These are phyloP conservation scores for Hymenoscyphus albidus DNA, from an alignment of 2,329 filamentous ascomycete species.

Conservation along the genomic window DNA sequence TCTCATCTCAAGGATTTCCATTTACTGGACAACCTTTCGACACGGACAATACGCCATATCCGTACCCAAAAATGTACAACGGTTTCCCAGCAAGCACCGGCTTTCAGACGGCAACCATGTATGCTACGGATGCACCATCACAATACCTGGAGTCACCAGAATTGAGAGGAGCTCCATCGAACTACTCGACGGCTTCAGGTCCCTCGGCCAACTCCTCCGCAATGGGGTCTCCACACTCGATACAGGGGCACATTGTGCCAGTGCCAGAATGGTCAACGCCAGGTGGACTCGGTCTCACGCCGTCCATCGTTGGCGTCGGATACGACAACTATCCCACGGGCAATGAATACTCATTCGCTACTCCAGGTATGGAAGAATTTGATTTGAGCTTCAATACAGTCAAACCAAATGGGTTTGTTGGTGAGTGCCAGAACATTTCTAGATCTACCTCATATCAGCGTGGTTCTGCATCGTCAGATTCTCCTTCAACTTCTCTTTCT, in stretches of 20 bases:
- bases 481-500: constrained; percentile 28
- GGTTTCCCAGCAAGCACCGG: constrained; percentile 41
- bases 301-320: constrained; percentile 31
- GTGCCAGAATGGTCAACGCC: constrained; percentile 32
- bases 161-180: constrained; percentile 31
- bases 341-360: constrained; percentile 31
- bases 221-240: constrained; percentile 35
- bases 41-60: constrained; percentile 39
- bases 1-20: constrained; percentile 44
- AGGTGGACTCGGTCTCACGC: constrained; percentile 31
- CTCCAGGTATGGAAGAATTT: constrained; percentile 37
- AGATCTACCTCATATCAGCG: constrained; percentile 34
- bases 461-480: constrained; percentile 27
- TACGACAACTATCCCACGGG: constrained; percentile 29
- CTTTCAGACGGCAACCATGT: constrained; percentile 46
- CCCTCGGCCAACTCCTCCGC: constrained; percentile 34
- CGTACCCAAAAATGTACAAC: constrained; percentile 30
- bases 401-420: constrained; percentile 42
- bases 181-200: constrained; percentile 34
- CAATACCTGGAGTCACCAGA: constrained; percentile 33
- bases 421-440: constrained; percentile 41
- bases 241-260: constrained; percentile 29
- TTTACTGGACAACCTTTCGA: constrained; percentile 44
- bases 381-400: constrained; percentile 38
- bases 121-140: constrained; percentile 37